Evolutionary conservation across 2,329 filamentous ascomycete species (phyloP).

Genomic region (Xylaria sp.): DNA sequence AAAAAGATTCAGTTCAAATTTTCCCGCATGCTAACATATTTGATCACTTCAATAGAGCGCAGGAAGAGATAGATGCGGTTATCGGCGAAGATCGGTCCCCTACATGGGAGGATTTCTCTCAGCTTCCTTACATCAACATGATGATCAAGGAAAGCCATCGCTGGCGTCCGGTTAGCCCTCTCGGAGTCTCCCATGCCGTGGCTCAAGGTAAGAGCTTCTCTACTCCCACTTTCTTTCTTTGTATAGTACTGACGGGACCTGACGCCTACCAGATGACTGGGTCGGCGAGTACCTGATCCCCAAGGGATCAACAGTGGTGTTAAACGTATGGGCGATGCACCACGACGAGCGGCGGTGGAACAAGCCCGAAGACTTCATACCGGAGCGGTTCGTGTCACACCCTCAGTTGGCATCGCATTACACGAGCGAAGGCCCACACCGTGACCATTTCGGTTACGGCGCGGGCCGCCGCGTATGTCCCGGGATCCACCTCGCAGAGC

Average conservation of each 20-base stretch:
- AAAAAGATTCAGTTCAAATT: no score
- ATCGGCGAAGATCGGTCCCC: conserved; percentile 46
- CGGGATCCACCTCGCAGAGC: conserved; percentile 56
- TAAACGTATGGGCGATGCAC: conserved; percentile 46
- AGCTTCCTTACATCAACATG: conserved; percentile 49
- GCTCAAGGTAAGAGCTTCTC: background rate
- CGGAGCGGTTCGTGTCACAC: conserved; percentile 33
- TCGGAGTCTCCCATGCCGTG: conserved; percentile 44
- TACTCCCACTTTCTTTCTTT: background rate
- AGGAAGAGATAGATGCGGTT: conserved; percentile 48
- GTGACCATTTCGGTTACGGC: conserved; percentile 55
- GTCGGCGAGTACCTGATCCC: conserved; percentile 49
- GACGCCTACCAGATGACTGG: conserved; percentile 34
- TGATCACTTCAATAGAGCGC: conserved; percentile 41
- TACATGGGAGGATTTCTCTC: conserved; percentile 44
- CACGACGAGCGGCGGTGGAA: conserved; percentile 35
- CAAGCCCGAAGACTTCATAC: conserved; percentile 41
- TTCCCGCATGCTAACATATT: no score
- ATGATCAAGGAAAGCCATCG: conserved; percentile 50
- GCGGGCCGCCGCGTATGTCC: conserved; percentile 54
- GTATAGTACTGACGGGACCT: no score
- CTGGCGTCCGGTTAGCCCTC: conserved; percentile 47
- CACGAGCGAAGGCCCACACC: conserved; percentile 35
- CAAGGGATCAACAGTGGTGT: conserved; percentile 45
- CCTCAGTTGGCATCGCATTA: conserved; percentile 46